Conservation (phyloP, 495 filamentous ascomycete genomes). For the Pseudoneurospora amorphoporcata region DNA sequence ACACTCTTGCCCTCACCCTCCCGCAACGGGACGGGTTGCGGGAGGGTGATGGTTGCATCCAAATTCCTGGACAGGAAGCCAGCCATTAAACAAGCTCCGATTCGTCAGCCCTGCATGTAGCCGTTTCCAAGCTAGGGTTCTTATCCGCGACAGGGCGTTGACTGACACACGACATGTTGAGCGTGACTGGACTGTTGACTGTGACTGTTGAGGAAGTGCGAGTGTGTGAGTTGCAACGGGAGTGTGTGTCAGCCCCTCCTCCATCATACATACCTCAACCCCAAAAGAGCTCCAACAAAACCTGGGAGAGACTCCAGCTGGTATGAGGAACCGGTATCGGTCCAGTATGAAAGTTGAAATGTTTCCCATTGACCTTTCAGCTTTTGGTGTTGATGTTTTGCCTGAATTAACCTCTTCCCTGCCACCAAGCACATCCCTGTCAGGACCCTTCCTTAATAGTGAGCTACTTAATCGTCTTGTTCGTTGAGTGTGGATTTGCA, state of each 20-base stretch:
- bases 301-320: background rate
- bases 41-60: background rate
- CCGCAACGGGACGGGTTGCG: background rate
- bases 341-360: background rate
- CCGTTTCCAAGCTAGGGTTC: background rate
- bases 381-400: background rate
- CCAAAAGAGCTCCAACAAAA: background rate
- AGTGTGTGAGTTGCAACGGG: background rate
- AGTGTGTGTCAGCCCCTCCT: background rate
- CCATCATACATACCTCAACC: background rate
- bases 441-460: background rate
- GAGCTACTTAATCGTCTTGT: background rate
- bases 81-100: conserved; percentile 1
- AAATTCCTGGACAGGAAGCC: background rate
- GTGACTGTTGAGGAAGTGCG: background rate
- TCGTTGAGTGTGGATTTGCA: background rate
- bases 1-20: background rate
- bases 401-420: background rate
- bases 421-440: background rate
- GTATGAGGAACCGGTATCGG: background rate
- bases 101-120: conserved; percentile 5
- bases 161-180: conserved; percentile 1
- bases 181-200: background rate
- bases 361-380: background rate
- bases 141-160: conserved; percentile 1